Conservation (phyloP, 192 early-diverging fungal genomes). For the Chytriomyces sp. region DNA sequence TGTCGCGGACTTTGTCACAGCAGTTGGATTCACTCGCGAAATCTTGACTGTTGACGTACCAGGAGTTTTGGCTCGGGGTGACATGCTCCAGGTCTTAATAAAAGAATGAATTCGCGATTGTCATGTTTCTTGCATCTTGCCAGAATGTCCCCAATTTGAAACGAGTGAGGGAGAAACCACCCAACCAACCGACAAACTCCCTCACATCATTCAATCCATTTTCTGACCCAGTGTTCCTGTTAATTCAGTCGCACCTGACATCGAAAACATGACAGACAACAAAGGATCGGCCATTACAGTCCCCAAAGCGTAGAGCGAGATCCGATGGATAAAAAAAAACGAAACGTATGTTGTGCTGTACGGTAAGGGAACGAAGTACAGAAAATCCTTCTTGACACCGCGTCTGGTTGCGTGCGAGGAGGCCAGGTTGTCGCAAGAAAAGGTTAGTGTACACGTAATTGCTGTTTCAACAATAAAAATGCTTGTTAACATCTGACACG, state of each 20-base stretch:
- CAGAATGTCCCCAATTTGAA: no score
- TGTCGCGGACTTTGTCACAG: not conserved
- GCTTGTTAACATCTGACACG: conserved; percentile 50
- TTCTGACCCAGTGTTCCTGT: no score
- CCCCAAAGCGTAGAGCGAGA: no score
- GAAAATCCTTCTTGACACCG: conserved; percentile 16
- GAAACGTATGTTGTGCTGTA: conserved; percentile 12
- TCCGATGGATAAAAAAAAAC: conserved; percentile 25
- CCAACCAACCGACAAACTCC: no score
- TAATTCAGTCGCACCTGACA: no score
- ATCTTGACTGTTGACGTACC: not conserved
- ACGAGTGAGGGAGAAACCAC: no score
- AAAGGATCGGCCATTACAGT: no score
- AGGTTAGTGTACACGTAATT: conserved; percentile 23
- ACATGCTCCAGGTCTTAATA: not conserved
- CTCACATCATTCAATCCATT: no score
- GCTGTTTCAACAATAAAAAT: conserved; percentile 15
- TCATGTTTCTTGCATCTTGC: no score
- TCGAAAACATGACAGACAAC: no score
- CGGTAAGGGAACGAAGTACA: conserved; percentile 16
- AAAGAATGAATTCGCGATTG: no score
- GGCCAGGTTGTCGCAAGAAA: conserved; percentile 50
- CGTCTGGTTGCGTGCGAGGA: conserved; percentile 22
- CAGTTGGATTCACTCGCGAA: not conserved
- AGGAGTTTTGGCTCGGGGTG: not conserved